Evolutionary conservation across 1,139 yeast species (phyloP).

Genomic region (Pneumocystis wakefieldiae): DNA sequence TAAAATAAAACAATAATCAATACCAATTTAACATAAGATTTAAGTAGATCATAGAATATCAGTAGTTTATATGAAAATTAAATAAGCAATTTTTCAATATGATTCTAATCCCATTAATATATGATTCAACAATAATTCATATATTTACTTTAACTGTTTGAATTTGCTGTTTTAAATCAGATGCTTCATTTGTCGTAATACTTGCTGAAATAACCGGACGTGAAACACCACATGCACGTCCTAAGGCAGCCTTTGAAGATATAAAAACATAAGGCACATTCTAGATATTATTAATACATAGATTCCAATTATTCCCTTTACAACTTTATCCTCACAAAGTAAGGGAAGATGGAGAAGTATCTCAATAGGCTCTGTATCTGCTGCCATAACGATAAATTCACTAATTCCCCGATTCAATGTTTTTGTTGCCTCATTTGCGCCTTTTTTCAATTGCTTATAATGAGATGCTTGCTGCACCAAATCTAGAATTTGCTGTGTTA

Average conservation of each 20-base stretch:
- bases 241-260: conserved; percentile 95
- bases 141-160: conserved; percentile 95
- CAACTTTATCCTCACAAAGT: conserved; percentile 95
- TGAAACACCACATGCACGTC: conserved; percentile 99
- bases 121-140: conserved; percentile 76
- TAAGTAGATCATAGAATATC: not conserved
- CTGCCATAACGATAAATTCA: conserved; percentile 99
- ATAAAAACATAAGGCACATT: conserved; percentile 91
- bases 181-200: conserved; percentile 95
- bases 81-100: not conserved
- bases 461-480: conserved; percentile 96
- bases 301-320: conserved; percentile 14
- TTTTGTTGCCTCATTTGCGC: conserved; percentile 99
- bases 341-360: conserved; percentile 94
- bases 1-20: conserved; percentile 51
- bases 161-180: conserved; percentile 93
- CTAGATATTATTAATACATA: not conserved
- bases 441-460: conserved; percentile 96
- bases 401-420: conserved; percentile 99
- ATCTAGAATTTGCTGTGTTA: conserved; percentile 93
- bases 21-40: conserved; percentile 41
- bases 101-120: not conserved
- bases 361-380: conserved; percentile 98
- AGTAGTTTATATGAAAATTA: not conserved
- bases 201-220: conserved; percentile 99